Base-by-base conservation (phyloP, 78 protist species). In the Mantamonas sphyraenae region DNA sequence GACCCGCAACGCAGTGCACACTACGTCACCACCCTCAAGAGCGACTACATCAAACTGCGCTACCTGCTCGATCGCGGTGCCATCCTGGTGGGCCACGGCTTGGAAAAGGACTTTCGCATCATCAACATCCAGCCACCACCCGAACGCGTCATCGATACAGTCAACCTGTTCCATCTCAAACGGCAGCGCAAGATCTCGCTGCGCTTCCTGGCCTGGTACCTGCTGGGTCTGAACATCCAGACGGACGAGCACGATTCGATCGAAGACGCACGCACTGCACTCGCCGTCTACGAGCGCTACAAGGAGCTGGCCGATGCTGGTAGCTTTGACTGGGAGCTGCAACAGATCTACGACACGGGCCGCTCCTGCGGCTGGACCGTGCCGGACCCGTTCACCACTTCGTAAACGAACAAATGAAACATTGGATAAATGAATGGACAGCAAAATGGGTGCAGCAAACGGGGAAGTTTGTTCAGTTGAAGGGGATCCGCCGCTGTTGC, bases 71-170 rank as follows among this genome's bases (percentile, higher is more conserved):
- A 92, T 20, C 59, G 70, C 28, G 84, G 90, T 14, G 78, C 68
- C 14, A 53, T 37, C 14, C 87, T 92, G 56, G 85, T 91, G 7
- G 96, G 96, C 31, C 96, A 92, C 53, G 93, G 93, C 17, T 65
- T 92, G 10, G 51, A 69, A 26, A 73, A 86, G 40, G 96, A 89
- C 63, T 89, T 92, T 65, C 68, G 92, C 22, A 81, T 87, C 70
- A 76, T 89, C 7, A 40, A 80, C 59, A 59, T 89, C n/a, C 53
- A 24, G 33, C 90, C 87, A 4, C 91, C 91, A 51, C 82, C 75
- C 1, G 80, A 79, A 19, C 90, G 85, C n/a, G 74, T 89, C 68
- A 73, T 92, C 20, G 96, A 92, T 53, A 92, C 96, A 0, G 90
- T 87, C 4, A 89, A 92, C 45, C 45, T 91, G 22, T 87, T 59